Evolutionary conservation across 2,329 filamentous ascomycete species (phyloP).

Genomic region (Cercospora zeae-maydis): DNA sequence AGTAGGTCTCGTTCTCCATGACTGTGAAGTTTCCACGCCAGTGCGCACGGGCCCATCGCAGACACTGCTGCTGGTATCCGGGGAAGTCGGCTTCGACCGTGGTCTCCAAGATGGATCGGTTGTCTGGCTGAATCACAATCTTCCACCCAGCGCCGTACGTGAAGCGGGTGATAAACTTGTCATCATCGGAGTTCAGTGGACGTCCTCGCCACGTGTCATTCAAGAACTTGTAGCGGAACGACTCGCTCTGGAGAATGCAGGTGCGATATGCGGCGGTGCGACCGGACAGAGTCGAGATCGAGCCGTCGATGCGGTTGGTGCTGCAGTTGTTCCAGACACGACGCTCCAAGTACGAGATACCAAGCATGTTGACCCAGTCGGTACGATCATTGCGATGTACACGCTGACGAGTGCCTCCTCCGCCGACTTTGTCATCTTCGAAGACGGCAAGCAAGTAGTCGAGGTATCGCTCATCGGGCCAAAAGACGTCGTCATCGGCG

Average conservation of each 20-base stretch:
- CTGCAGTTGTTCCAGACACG: conserved; percentile 61
- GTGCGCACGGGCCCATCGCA: conserved; percentile 58
- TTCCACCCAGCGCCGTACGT: conserved; percentile 50
- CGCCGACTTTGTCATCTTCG: conserved; percentile 48
- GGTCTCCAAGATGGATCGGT: conserved; percentile 51
- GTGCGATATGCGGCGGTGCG: conserved; percentile 54
- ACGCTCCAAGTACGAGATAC: conserved; percentile 57
- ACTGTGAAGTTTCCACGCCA: conserved; percentile 55
- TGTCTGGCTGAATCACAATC: conserved; percentile 54
- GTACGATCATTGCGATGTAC: conserved; percentile 42
- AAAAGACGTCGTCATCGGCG: conserved; percentile 39
- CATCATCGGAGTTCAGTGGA: conserved; percentile 55
- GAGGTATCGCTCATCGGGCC: conserved; percentile 30
- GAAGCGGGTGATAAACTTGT: conserved; percentile 60
- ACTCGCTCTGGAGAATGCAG: conserved; percentile 47
- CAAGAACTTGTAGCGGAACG: conserved; percentile 44
- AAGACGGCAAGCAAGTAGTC: conserved; percentile 39
- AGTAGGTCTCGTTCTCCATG: conserved; percentile 40
- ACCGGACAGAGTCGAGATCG: conserved; percentile 57
- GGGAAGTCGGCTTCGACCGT: conserved; percentile 47
- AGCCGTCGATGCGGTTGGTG: conserved; percentile 56
- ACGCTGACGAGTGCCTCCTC: conserved; percentile 56
- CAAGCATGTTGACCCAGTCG: conserved; percentile 52
- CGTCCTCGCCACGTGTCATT: conserved; percentile 52
- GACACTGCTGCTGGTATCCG: conserved; percentile 53